Base-by-base conservation (phyloP, 2,329 filamentous ascomycete species). In the Lachnellula cervina region DNA sequence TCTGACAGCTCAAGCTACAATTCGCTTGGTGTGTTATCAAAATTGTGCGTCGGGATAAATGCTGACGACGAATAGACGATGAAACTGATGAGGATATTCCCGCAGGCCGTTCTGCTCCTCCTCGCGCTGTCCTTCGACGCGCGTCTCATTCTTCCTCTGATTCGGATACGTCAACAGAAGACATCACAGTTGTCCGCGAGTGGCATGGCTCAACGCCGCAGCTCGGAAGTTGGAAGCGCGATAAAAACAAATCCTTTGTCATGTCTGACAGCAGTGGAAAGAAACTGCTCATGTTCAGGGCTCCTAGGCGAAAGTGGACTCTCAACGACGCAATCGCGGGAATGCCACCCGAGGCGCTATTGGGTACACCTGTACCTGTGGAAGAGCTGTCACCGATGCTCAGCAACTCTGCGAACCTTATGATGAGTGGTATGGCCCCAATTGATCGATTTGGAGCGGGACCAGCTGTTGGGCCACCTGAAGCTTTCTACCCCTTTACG, bases 401-500 rank as follows among this genome's bases (percentile, higher is more conserved):
- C 58, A 83, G 78, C 68, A 85, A 87, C 57, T 82, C 84, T 17
- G 84, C 85, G 54, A 88, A 90, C 57, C 79, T 92, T 61, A 91
- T 92, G 88, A 84, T 92, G 74, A 86, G 86, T 49, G 68, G 67
- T 6, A 74, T 83, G 70, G 56, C 64, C 25, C 55, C 59, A n/a
- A 57, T 65, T 23, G 60, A 62, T 32, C 54, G 59, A 5, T 61
- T 57, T 53, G 52, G 61, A 23, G 57, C 57, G 38, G 82, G 81
- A 5, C 84, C 88, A 66, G 78, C 83, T n/a, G 78, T 89, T 66
- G 88, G 87, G 1, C 86, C 88, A 2, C 79, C 84, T 0, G 88
- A 91, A 71, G 87, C 88, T 7, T 91, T 90, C 70, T 91, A 88
- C 65, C 82, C 87, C 5, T 84, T 86, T 52, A 78, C 79, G 11